Base-by-base conservation (phyloP, 1,284 basidiomycete genomes). In the Papiliotrema fonsecae region DNA sequence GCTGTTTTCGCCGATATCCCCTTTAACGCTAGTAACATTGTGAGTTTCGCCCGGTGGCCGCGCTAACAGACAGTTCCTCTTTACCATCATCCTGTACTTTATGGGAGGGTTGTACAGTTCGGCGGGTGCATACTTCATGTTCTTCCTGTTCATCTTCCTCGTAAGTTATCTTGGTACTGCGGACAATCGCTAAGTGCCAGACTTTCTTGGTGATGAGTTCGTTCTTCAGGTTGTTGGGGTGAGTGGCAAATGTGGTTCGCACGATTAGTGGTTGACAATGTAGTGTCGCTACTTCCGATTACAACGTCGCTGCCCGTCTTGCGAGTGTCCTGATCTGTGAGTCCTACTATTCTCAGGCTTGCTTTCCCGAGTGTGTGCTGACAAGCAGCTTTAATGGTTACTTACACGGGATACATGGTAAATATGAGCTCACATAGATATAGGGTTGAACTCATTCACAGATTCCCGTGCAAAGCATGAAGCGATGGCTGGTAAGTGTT, bases 401-500 rank as follows among this genome's bases (percentile, higher is more conserved):
- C 67, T 2, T 70, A 67, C 57, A 64, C 65, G 6, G 67, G 75
- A 34, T 72, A 72, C 45, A 67, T 72, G 60, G 51, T 57, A 25
- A 24, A 41, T 36, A 16, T 28, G 7, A 13, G 6, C 25, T 2
- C 11, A 24, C 41, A 2, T n/a, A 5, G 34, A 6, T 30, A 13
- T 4, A 2, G n/a, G 9, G 16, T 16, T 9, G 4, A 24, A 26
- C 42, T 45, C n/a, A 53, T 25, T 18, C 26, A 13, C 19, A 56
- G 58, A 69, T 70, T 46, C 75, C 76, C 77, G 69, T 83, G 7
- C 78, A 79, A 55, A 76, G 80, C 50, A 90, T 93, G 88, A 86
- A 88, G 67, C 76, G 86, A 45, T 93, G 88, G 88, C 69, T 92
- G n/a, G n/a, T n/a, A n/a, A n/a, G n/a, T n/a, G n/a, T n/a, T n/a